Percentiles rank a stretch among this genome's conserved stretches.
These are phyloP conservation scores for Aspergillus ochraceoroseus DNA, from an alignment of 2,329 filamentous ascomycete species.

Conservation along the genomic window DNA sequence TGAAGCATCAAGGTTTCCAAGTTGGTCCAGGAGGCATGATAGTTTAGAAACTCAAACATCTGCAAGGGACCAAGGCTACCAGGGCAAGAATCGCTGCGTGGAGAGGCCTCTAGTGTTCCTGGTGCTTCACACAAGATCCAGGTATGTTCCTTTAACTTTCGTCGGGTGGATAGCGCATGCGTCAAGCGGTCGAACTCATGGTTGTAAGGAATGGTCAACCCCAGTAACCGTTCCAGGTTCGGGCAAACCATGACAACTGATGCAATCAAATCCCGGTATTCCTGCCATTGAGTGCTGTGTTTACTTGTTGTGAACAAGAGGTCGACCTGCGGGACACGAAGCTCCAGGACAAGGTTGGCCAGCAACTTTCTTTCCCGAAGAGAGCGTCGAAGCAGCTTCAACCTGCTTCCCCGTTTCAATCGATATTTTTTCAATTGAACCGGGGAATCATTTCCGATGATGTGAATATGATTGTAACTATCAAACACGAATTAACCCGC, in stretches of 20 bases:
- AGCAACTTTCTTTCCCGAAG: constrained; percentile 50
- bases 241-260: constrained; percentile 57
- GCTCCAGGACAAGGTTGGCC: constrained; percentile 50
- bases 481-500: constrained; percentile 10
- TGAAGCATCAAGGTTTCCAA: constrained; percentile 53
- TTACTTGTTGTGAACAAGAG: constrained; percentile 38
- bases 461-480: constrained; percentile 49
- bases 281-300: constrained; percentile 42
- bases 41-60: constrained; percentile 50
- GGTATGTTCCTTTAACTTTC: constrained; percentile 51
- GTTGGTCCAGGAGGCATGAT: constrained; percentile 49
- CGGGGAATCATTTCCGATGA: constrained; percentile 47
- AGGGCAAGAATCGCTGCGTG: constrained; percentile 32
- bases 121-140: constrained; percentile 52
- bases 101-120: constrained; percentile 39
- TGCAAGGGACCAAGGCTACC: constrained; percentile 49
- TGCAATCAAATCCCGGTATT: constrained; percentile 50
- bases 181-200: constrained; percentile 53
- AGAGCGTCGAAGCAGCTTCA: constrained; percentile 53
- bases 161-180: constrained; percentile 53
- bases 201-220: constrained; percentile 51
- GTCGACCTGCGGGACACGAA: constrained; percentile 51
- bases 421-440: constrained; percentile 47
- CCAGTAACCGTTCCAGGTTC: constrained; percentile 52
- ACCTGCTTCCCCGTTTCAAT: constrained; percentile 47